phyloP scores from a whole-genome alignment of 805 yeast genomes.

The Suhomyces tanzawaensis region DNA sequence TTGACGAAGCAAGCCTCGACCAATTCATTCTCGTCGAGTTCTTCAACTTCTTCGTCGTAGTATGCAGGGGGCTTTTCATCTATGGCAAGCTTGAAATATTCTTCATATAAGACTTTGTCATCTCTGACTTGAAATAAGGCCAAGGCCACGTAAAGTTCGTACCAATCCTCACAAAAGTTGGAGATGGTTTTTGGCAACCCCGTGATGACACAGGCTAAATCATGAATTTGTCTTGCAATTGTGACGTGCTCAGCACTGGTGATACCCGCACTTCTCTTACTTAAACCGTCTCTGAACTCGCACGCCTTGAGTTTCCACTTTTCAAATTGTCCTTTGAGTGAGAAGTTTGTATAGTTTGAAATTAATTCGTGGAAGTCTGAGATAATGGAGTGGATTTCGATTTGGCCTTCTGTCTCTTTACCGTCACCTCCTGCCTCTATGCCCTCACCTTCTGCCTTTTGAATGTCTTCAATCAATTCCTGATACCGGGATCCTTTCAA shows the following conservation, averaged over 20 bases:
- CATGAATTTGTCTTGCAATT: conserved; percentile 38
- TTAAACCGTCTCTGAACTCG: conserved; percentile 45
- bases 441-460: no score
- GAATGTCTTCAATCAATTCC: conserved; percentile 27
- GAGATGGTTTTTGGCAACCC: conserved; percentile 53
- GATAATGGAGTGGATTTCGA: conserved; percentile 35
- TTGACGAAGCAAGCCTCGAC: conserved; percentile 46
- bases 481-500: conserved; percentile 44
- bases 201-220: conserved; percentile 42
- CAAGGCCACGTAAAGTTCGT: conserved; percentile 59
- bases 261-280: conserved; percentile 22
- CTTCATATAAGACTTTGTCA: conserved; percentile 33
- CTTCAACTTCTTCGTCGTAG: conserved; percentile 35
- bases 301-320: conserved; percentile 52
- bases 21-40: conserved; percentile 24
- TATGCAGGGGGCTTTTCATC: conserved; percentile 29
- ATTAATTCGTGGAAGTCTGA: conserved; percentile 41
- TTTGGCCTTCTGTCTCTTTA: no score
- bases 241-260: conserved; percentile 22
- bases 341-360: conserved; percentile 39
- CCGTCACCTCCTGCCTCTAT: no score
- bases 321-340: conserved; percentile 41
- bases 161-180: conserved; percentile 59
- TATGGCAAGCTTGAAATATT: conserved; percentile 33
- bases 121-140: conserved; percentile 57